Conservation (phyloP, 176 grass and related monocot genomes). For the Melocanna baccifera region DNA sequence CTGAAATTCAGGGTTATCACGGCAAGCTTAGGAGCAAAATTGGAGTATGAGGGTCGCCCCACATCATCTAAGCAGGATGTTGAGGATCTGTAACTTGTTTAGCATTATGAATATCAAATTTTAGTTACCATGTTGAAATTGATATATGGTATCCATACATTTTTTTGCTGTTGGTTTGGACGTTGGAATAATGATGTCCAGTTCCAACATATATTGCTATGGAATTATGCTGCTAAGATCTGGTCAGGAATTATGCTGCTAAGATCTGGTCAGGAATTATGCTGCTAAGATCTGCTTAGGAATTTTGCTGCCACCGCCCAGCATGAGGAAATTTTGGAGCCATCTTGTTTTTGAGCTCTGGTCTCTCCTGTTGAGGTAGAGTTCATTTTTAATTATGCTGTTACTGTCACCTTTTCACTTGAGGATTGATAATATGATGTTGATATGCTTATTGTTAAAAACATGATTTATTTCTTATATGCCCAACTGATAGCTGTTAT, state of each 20-base stretch:
- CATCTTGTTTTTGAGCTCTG: background rate
- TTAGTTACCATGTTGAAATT: background rate
- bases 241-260: background rate
- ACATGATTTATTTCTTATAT: too few relatives aligned
- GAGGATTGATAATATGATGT: too few relatives aligned
- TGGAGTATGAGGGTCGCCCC: slow-evolving; percentile 64
- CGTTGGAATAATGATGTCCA: background rate
- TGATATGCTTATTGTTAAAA: too few relatives aligned
- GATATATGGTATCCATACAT: background rate
- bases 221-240: background rate
- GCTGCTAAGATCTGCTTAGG: background rate
- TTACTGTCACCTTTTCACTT: background rate
- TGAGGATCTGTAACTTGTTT: slow-evolving; percentile 47
- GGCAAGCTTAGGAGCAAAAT: slow-evolving; percentile 52
- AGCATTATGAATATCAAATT: background rate
- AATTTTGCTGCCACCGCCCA: background rate
- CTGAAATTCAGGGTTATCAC: slow-evolving; percentile 74
- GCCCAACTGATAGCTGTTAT: too few relatives aligned
- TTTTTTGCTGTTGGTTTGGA: background rate
- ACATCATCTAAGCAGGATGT: slow-evolving; percentile 40
- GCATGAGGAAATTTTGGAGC: background rate
- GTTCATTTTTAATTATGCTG: background rate
- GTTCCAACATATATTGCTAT: background rate
- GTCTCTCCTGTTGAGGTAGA: background rate
- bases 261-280: background rate